These are phyloP conservation scores for Peronospora destructor DNA, from an alignment of 352 stramenopile genomes.

Conservation along the genomic window DNA sequence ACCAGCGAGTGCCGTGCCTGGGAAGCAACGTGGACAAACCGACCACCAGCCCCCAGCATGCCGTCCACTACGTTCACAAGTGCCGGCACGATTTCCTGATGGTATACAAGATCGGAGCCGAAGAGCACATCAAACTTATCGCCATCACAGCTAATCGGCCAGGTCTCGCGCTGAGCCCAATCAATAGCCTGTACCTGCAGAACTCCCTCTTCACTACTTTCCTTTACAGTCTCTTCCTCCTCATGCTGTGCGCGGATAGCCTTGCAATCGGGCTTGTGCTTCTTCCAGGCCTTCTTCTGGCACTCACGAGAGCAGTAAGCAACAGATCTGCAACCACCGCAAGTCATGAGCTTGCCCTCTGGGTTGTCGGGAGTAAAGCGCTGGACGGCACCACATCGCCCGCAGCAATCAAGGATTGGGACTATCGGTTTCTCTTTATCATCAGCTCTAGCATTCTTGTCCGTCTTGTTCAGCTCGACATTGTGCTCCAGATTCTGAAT, in stretches of 20 bases:
- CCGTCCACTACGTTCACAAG: conserved; percentile 76
- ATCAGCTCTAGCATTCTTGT: conserved; percentile 13
- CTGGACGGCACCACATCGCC: conserved; percentile 64
- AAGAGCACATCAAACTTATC: conserved; percentile 67
- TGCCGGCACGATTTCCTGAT: conserved; percentile 73
- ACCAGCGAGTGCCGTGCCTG: conserved; percentile 72
- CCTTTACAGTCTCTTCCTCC: conserved; percentile 16
- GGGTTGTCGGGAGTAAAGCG: conserved; percentile 74
- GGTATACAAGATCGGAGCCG: conserved; percentile 82
- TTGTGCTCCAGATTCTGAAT: conserved; percentile 81
- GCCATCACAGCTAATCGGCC: conserved; percentile 34
- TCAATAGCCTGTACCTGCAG: conserved; percentile 73
- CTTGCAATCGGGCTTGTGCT: conserved; percentile 81
- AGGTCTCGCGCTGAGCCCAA: conserved; percentile 72
- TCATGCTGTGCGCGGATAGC: conserved; percentile 41
- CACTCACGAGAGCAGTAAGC: conserved; percentile 82
- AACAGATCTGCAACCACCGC: conserved; percentile 58
- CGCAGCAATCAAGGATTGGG: conserved; percentile 37
- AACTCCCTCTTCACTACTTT: conserved; percentile 12
- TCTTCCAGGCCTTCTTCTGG: conserved; percentile 84
- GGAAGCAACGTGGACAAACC: conserved; percentile 78
- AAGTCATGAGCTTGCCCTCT: conserved; percentile 85
- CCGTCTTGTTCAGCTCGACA: conserved; percentile 60
- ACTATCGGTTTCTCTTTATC: conserved; percentile 29
- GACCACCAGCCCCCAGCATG: conserved; percentile 39